Percentiles rank a stretch among this genome's conserved stretches.
Evolutionary conservation across 306 rosid species (phyloP).

Genomic region (Castanopsis chinensis): DNA sequence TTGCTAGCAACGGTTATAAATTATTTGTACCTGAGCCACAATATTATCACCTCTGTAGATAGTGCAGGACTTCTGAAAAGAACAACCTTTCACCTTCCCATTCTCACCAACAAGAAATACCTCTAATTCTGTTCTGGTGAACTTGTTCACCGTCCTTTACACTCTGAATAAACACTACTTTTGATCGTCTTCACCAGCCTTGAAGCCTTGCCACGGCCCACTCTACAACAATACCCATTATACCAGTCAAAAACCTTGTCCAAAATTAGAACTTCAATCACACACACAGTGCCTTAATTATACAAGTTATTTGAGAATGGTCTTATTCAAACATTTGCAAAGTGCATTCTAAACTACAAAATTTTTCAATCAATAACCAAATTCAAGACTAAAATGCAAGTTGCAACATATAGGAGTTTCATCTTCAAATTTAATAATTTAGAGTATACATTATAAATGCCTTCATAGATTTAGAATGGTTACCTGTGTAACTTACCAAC

Average conservation of each 20-base stretch:
- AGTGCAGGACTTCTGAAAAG: constrained; percentile 65
- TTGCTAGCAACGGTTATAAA: not conserved
- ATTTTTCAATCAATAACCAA: too few relatives aligned
- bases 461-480: too few relatives aligned
- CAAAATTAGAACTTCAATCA: not conserved
- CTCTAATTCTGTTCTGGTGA: constrained; percentile 55
- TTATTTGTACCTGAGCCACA: constrained; percentile 77
- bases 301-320: too few relatives aligned
- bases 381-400: too few relatives aligned
- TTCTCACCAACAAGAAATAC: constrained; percentile 44
- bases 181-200: constrained; percentile 29
- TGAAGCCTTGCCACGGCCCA: constrained; percentile 74
- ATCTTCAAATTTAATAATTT: too few relatives aligned
- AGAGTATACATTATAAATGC: too few relatives aligned
- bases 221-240: constrained; percentile 31
- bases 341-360: too few relatives aligned
- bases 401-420: too few relatives aligned
- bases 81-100: constrained; percentile 54
- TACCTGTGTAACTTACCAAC: too few relatives aligned
- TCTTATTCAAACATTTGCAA: too few relatives aligned
- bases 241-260: not conserved
- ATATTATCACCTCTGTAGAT: constrained; percentile 47
- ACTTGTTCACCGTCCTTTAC: constrained; percentile 44
- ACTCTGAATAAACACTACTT: constrained; percentile 49
- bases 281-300: too few relatives aligned